Conservation (phyloP, 2,329 filamentous ascomycete species). For the Pseudopyricularia cyperi region DNA sequence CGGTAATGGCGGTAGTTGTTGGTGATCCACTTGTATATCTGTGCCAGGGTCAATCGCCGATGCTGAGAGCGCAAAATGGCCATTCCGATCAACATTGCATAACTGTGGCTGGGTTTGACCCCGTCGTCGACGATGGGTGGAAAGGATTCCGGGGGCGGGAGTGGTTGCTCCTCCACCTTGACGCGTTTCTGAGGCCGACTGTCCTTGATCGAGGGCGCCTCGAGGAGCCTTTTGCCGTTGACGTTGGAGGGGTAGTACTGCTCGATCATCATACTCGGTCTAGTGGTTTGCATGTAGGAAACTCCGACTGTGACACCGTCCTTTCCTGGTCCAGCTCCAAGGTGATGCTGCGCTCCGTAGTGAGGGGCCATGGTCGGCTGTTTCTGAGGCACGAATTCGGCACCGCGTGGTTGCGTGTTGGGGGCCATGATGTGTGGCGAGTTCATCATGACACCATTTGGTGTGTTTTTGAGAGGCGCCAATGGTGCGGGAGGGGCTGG, state of each 20-base stretch:
- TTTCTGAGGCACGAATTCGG: slow-evolving; percentile 60
- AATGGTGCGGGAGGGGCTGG: slow-evolving; percentile 38
- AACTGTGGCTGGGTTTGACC: slow-evolving; percentile 80
- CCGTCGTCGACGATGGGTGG: slow-evolving; percentile 74
- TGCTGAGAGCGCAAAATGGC: slow-evolving; percentile 79
- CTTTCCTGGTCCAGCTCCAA: not conserved
- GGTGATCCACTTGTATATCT: slow-evolving; percentile 99
- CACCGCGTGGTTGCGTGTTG: slow-evolving; percentile 34
- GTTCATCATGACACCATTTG: slow-evolving; percentile 53
- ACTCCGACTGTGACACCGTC: not conserved
- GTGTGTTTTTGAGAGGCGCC: slow-evolving; percentile 40
- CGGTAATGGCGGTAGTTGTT: slow-evolving; percentile 85
- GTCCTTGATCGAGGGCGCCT: slow-evolving; percentile 62
- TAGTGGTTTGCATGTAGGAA: not conserved
- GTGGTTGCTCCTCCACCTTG: slow-evolving; percentile 41
- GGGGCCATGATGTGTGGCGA: slow-evolving; percentile 57
- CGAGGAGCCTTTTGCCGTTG: slow-evolving; percentile 52
- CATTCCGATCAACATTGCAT: slow-evolving; percentile 92
- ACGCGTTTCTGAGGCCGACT: slow-evolving; percentile 53
- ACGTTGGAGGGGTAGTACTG: slow-evolving; percentile 25
- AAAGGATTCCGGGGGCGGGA: slow-evolving; percentile 69
- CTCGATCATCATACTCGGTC: slow-evolving; percentile 34
- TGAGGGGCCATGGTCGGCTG: slow-evolving; percentile 43
- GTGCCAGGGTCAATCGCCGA: slow-evolving; percentile 73
- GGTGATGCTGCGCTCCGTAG: slow-evolving; percentile 24